Base-by-base conservation (phyloP, 2,329 filamentous ascomycete genomes). In the Alternaria triticina region DNA sequence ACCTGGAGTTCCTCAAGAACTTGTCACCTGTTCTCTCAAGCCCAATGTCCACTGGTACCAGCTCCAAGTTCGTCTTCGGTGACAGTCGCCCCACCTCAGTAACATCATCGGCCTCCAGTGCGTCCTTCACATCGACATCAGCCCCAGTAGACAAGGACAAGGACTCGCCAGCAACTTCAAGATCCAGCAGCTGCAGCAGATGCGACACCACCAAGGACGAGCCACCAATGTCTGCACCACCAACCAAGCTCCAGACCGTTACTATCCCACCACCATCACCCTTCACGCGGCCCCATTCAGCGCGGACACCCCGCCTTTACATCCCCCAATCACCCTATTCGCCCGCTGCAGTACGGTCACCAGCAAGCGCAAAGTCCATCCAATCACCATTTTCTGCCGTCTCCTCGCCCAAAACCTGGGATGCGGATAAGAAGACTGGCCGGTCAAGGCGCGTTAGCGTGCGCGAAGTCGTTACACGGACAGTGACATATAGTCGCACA, bases 401-500 rank as follows among this genome's bases (percentile, higher is more conserved):
- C 57, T 46, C 61, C 65, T 93, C 92, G 11, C 90, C 91, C 9
- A 92, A 91, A 66, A 92, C 96, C 77, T 94, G 91, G 92, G 90
- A 91, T 62, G 82, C 89, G 6, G 90, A 90, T 8, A 86, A 90
- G 72, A 92, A 91, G 80, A 86, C 86, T 49, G 86, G 81, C 72
- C 82, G 88, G 55, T 74, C 77, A 57, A 89, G 88, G 71, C 85
- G 87, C 63, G 86, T 90, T 57, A 89, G 86, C 75, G 93, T 97
- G 62, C 86, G 93, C 58, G 94, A 97, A 79, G 93, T 97, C 5
- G 92, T 97, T 57, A 97, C 94, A n/a, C 88, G 94, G 71, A 97
- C 94, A 15, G 92, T 97, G 63, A 97, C 93, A 44, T 97, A 96
- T 81, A 97, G 92, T 73, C 82, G 84, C 57, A 77, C 86, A 76